These are phyloP conservation scores for Arabis alpina DNA, from an alignment of 345 rosid species.

Conservation along the genomic window DNA sequence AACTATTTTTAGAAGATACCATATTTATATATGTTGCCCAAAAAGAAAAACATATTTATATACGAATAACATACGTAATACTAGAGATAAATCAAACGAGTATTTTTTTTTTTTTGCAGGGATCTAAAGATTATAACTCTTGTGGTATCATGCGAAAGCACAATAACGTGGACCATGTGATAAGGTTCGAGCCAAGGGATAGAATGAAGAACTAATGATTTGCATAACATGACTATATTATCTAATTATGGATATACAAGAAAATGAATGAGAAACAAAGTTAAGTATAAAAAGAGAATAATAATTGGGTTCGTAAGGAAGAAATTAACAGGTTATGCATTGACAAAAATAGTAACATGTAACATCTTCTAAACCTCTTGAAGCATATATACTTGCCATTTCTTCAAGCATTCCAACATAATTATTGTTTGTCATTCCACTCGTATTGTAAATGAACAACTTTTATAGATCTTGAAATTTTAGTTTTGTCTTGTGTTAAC, in stretches of 20 bases:
- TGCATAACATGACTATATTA: constrained; percentile 1
- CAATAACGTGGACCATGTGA: constrained; percentile 43
- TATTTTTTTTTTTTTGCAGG: background rate
- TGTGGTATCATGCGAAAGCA: constrained; percentile 21
- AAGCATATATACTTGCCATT: constrained; percentile 39
- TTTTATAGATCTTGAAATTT: background rate
- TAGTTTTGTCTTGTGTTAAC: background rate
- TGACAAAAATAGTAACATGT: constrained; percentile 10
- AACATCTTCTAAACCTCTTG: constrained; percentile 1
- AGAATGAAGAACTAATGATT: constrained; percentile 23
- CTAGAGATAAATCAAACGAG: background rate
- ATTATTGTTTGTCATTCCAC: background rate
- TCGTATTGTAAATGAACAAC: background rate
- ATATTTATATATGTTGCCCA: background rate
- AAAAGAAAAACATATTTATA: background rate
- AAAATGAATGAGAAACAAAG: constrained; percentile 33
- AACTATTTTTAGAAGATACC: background rate
- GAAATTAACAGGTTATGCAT: background rate
- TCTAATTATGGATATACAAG: background rate
- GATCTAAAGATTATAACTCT: constrained; percentile 11
- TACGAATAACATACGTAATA: too few relatives aligned
- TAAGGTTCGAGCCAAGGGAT: constrained; percentile 15
- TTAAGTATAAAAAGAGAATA: constrained; percentile 33
- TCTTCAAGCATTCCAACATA: constrained; percentile 27
- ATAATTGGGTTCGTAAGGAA: constrained; percentile 5